Conservation (phyloP, 768 basidiomycete species). For the Termitomyces sp. region DNA sequence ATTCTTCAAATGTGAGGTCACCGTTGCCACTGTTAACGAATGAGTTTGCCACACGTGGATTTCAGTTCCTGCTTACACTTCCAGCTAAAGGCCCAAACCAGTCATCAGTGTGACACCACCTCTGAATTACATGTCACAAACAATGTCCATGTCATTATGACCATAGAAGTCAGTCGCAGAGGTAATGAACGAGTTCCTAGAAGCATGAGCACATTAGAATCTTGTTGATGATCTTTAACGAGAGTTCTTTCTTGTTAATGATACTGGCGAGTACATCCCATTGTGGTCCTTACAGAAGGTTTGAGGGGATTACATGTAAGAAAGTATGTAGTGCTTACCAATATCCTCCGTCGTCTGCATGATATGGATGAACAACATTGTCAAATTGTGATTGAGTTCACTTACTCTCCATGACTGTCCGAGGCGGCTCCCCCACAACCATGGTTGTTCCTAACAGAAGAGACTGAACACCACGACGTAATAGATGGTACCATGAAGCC, state of each 20-base stretch:
- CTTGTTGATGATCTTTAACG: not conserved
- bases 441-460: slow-evolving; percentile 44
- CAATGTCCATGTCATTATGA: slow-evolving; percentile 68
- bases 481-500: slow-evolving; percentile 7
- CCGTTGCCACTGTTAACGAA: slow-evolving; percentile 49
- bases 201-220: not conserved
- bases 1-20: slow-evolving; percentile 53
- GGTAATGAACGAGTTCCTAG: slow-evolving; percentile 64
- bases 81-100: slow-evolving; percentile 29
- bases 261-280: slow-evolving; percentile 55
- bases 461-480: not conserved
- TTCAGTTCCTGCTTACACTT: slow-evolving; percentile 35
- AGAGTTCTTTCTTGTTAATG: slow-evolving; percentile 47
- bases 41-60: not conserved
- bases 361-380: not conserved
- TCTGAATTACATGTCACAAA: slow-evolving; percentile 17
- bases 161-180: slow-evolving; percentile 63
- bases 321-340: slow-evolving; percentile 7
- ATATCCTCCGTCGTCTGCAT: slow-evolving; percentile 51
- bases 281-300: slow-evolving; percentile 18
- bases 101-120: not conserved
- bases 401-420: slow-evolving; percentile 70
- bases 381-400: not conserved
- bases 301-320: not conserved
- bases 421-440: slow-evolving; percentile 35